phyloP scores from a whole-genome alignment of 228 moss, liverwort and hornwort species.

The Sphagnum fallax region DNA sequence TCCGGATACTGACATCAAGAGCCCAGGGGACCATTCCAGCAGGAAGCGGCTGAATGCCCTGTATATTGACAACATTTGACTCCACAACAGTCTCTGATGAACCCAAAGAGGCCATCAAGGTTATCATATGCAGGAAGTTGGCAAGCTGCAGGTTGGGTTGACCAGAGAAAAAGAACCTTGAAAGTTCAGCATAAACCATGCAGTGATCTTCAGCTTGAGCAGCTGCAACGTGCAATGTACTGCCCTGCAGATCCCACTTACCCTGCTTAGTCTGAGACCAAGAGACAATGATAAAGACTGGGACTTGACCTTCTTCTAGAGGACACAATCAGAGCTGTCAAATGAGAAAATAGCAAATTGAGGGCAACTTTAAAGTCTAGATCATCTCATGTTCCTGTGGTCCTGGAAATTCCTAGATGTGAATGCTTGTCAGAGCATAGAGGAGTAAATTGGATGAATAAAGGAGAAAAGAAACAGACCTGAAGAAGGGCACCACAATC shows the following conservation, averaged over 20 bases:
- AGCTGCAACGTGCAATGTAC: slow-evolving; percentile 48
- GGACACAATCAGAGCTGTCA: too few relatives aligned
- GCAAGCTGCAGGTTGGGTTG: slow-evolving; percentile 64
- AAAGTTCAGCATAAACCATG: slow-evolving; percentile 71
- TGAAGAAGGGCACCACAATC: slow-evolving; percentile 61
- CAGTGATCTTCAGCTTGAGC: slow-evolving; percentile 60
- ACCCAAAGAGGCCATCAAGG: slow-evolving; percentile 77
- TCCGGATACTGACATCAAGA: slow-evolving; percentile 19
- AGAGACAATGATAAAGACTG: too few relatives aligned
- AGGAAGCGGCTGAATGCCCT: slow-evolving; percentile 44
- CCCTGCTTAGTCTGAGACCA: too few relatives aligned
- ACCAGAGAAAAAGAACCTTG: slow-evolving; percentile 69
- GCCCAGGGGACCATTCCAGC: slow-evolving; percentile 48
- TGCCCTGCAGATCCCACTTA: slow-evolving; percentile 31
- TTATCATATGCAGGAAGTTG: slow-evolving; percentile 84
- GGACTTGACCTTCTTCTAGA: too few relatives aligned
- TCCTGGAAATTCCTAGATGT: too few relatives aligned
- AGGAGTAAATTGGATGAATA: too few relatives aligned
- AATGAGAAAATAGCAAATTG: too few relatives aligned
- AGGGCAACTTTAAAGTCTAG: too few relatives aligned
- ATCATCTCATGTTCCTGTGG: too few relatives aligned
- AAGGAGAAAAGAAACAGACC: slow-evolving; percentile 20
- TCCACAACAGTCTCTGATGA: slow-evolving; percentile 68
- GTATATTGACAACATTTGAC: slow-evolving; percentile 53
- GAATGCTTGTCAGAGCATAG: too few relatives aligned